Evolutionary conservation across 768 basidiomycete genomes (phyloP), one percentile per base, ranked within the genome.

Genomic region (Boletus sensibilis): DNA sequence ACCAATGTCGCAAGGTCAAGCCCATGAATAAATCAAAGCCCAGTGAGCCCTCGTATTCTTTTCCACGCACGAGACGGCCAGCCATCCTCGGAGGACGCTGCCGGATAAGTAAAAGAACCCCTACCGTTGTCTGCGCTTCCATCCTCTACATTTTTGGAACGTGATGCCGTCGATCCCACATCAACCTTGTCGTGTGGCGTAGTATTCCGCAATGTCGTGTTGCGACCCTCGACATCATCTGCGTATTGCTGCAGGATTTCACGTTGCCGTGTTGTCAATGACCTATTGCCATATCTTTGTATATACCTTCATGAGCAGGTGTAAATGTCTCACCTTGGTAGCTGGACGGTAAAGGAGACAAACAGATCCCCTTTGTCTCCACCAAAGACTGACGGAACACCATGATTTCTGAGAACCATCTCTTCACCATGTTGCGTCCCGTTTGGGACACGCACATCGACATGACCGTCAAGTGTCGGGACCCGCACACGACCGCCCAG

Each of bases 371-470:
- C 92, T 58, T 80, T 85, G 59, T 81, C 81, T 40, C 80, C 75
- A 48, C 75, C 75, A 66, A 80, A 79, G 8, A 89, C 78, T 23
- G 83, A 78, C 43, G 82, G 70, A 13, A 98, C 85, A 31, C 97
- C 97, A 51, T 91, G 84, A 39, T 87, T 86, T 75, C 89, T 90
- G 66, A 99, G 75, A 21, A 97, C 91, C 85, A 96, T 95, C 72
- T 98, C 94, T 76, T 98, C 94, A 18, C 95, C 95, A 68, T 89
- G 94, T 74, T 98, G 97, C 3, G 96, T 98, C 43, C 97, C 96
- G 21, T 80, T 79, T 53, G 94, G 92, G 40, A 99, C 83, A 61
- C 90, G 88, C 41, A 98, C 92, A 55, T 98, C 94, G 1, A 98
- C 94, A 43, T 97, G 92, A 25, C 95, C 93, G 58, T 98, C 95